Base-by-base conservation (phyloP, 2,329 filamentous ascomycete genomes). In the Rugonectria rugulosa region DNA sequence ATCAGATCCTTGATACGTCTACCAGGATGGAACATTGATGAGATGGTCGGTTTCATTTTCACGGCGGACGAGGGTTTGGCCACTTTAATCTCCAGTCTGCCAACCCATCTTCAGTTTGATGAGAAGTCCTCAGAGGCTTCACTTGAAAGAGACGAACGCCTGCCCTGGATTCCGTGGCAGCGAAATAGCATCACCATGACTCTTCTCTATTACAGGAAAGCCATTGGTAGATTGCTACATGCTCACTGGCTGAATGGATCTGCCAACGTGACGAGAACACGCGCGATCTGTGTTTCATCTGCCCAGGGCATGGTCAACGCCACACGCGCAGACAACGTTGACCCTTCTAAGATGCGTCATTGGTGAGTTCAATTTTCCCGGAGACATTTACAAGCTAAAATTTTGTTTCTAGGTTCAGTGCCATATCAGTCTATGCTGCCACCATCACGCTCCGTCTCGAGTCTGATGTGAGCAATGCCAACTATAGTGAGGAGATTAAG, bases 281-380 rank as follows among this genome's bases (percentile, higher is more conserved):
- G 45, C 2, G 45, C 45, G 20, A 48, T 48, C 6, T 40, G 34
- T 17, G 40, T 31, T 3, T 48, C 45, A 2, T 48, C 45, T 6
- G 45, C 45, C 3, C 45, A 48, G 40, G 45, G 34, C 2, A 19
- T 48, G 34, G 26, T 48, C 8, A 40, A 48, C 10, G 23, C 45
- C 4, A 48, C 45, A 7, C 19, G 19, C 5, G 34, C 20, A 10
- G 34, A 21, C 14, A 19, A 10, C 2, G 24, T 48, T 6, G 45
- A 48, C 8, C 34, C 45, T 23, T 40, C 45, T 4, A 48, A 48
- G 17, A 38, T 48, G 32, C 24, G 45, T 9, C 17, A 19, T 5
- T 48, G 45, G 45, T 48, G 40, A 3, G 45, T n/a, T n/a, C n/a
- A n/a, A n/a, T n/a, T n/a, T n/a, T n/a, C n/a, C n/a, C n/a, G n/a